Conservation (phyloP, 2,329 filamentous ascomycete genomes). For the Colletotrichum destructivum region DNA sequence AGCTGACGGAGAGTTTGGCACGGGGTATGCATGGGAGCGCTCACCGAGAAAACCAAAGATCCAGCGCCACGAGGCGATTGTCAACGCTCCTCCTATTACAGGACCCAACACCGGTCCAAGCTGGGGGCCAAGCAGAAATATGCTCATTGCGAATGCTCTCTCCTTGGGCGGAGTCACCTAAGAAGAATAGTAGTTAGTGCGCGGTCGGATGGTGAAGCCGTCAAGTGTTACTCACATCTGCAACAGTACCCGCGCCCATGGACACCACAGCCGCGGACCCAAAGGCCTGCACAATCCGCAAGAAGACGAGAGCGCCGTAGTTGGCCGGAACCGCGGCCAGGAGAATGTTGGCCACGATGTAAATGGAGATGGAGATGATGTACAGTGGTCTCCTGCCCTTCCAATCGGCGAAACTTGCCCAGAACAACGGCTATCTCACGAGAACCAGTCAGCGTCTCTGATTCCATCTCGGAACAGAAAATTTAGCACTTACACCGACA, state of each 20-base stretch:
- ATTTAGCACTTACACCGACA: conserved; percentile 49
- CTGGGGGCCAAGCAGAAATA: conserved; percentile 60
- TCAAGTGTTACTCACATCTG: conserved; percentile 49
- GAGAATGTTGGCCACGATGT: conserved; percentile 56
- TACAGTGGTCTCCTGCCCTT: conserved; percentile 58
- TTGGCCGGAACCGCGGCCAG: conserved; percentile 56
- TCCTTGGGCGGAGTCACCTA: conserved; percentile 50
- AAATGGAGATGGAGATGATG: conserved; percentile 56
- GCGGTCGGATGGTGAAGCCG: background rate
- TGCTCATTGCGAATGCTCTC: conserved; percentile 57
- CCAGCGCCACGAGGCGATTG: conserved; percentile 58
- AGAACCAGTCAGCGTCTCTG: background rate
- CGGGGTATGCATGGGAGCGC: background rate
- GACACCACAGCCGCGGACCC: conserved; percentile 59
- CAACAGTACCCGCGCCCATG: conserved; percentile 60
- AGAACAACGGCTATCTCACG: conserved; percentile 55
- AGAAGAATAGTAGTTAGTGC: conserved; percentile 45
- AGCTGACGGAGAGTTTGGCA: background rate
- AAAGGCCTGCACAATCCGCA: conserved; percentile 59
- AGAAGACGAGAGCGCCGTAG: conserved; percentile 54
- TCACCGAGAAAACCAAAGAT: conserved; percentile 57
- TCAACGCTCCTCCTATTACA: conserved; percentile 58
- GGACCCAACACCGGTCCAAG: conserved; percentile 61
- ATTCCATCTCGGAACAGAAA: background rate
- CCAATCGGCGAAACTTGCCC: conserved; percentile 57